These are phyloP conservation scores for Sporobolomyces phaffii DNA, from an alignment of 768 basidiomycete genomes.

Conservation along the genomic window DNA sequence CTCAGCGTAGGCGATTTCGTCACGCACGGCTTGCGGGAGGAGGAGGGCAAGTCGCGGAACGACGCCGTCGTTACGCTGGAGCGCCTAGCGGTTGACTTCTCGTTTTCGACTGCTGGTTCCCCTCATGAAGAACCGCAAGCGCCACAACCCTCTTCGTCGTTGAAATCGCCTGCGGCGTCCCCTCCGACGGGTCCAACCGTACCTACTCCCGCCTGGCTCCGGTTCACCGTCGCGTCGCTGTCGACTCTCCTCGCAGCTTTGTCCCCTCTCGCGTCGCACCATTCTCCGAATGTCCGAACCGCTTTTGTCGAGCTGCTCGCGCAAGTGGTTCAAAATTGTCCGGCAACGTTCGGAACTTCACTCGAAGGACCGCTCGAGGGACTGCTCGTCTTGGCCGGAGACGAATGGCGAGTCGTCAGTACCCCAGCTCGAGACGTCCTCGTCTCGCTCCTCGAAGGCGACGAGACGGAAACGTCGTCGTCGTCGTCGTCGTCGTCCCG, in stretches of 20 bases:
- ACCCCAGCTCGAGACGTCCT: constrained; percentile 53
- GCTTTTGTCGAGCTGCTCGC: constrained; percentile 58
- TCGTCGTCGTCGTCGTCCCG: too few relatives aligned
- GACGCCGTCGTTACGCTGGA: constrained; percentile 53
- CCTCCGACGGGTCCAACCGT: constrained; percentile 11
- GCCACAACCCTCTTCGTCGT: too few relatives aligned
- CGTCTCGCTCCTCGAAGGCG: constrained; percentile 47
- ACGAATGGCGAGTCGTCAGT: constrained; percentile 56
- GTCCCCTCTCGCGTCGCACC: constrained; percentile 64
- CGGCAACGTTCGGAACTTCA: constrained; percentile 24
- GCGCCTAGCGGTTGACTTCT: constrained; percentile 53
- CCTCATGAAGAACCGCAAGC: neutral
- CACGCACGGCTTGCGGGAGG: too few relatives aligned
- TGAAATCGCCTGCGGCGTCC: too few relatives aligned
- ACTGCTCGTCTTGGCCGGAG: constrained; percentile 65
- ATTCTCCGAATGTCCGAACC: constrained; percentile 59
- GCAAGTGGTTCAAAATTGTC: constrained; percentile 50
- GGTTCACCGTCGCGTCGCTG: constrained; percentile 72
- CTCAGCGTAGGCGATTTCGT: constrained; percentile 62
- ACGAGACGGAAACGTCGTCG: too few relatives aligned
- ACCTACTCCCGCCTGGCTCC: constrained; percentile 71
- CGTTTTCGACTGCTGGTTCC: neutral
- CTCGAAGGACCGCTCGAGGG: constrained; percentile 38
- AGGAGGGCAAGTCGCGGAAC: too few relatives aligned
- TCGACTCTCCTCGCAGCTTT: constrained; percentile 74